Percentiles rank a stretch among this genome's conserved stretches.
Evolutionary conservation across 257 asterid genomes (phyloP).

Genomic region (Nicotiana attenuata): DNA sequence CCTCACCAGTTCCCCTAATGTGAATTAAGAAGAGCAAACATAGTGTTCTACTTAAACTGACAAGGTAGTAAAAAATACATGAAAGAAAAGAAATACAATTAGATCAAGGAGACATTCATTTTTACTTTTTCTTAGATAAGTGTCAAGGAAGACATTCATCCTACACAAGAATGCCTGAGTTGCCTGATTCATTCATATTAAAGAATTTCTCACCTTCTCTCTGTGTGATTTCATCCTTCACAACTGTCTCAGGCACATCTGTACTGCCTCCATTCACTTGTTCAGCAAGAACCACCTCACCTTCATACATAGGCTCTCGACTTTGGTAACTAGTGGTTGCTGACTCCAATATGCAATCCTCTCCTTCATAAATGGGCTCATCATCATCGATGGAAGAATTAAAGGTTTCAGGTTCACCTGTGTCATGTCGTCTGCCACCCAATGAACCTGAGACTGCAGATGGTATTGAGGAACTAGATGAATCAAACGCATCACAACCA

Average conservation of each 20-base stretch:
- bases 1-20: conserved; percentile 64
- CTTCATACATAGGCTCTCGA: conserved; percentile 90
- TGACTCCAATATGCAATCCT: conserved; percentile 76
- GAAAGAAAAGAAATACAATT: background rate
- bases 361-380: conserved; percentile 93
- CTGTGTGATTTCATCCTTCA: conserved; percentile 40
- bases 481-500: conserved; percentile 30
- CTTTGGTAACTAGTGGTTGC: conserved; percentile 35
- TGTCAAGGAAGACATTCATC: background rate
- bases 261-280: conserved; percentile 42
- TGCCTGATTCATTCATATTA: conserved; percentile 1
- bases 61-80: background rate
- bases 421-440: conserved; percentile 25
- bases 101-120: background rate
- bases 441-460: conserved; percentile 38
- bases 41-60: conserved; percentile 6
- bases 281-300: conserved; percentile 83
- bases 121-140: background rate
- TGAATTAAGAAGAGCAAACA: conserved; percentile 23
- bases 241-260: conserved; percentile 27
- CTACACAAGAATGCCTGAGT: background rate
- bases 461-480: conserved; percentile 25
- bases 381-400: conserved; percentile 38
- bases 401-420: conserved; percentile 36
- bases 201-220: conserved; percentile 55